Percentiles rank a stretch among this genome's conserved stretches.
Evolutionary conservation across 805 yeast genomes (phyloP).

Genomic region (Candida multigemmis): DNA sequence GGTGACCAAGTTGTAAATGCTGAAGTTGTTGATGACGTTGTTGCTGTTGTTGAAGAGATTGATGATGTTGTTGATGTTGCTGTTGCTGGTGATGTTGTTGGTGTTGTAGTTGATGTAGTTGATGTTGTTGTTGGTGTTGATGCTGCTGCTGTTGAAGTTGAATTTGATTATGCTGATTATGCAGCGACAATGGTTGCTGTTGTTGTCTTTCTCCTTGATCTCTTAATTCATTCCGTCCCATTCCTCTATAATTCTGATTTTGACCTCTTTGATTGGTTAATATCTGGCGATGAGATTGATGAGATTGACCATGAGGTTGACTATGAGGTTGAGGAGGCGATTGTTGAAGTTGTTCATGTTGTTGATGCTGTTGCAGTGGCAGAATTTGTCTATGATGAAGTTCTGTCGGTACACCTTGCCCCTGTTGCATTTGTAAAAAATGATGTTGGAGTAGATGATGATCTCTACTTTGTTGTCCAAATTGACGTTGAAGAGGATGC

Average conservation of each 20-base stretch:
- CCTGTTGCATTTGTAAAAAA: slow-evolving; percentile 4
- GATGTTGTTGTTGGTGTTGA: slow-evolving; percentile 4
- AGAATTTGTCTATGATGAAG: slow-evolving; percentile 1
- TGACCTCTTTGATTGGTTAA: slow-evolving; percentile 4
- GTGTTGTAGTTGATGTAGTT: slow-evolving; percentile 4
- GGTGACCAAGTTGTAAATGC: slow-evolving; percentile 1
- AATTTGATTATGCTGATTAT: slow-evolving; percentile 5
- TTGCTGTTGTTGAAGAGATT: slow-evolving; percentile 4
- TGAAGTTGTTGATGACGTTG: slow-evolving; percentile 2
- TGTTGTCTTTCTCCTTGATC: slow-evolving; percentile 1
- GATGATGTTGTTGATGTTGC: slow-evolving; percentile 6
- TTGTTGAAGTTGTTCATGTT: slow-evolving; percentile 4
- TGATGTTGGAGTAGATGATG: slow-evolving; percentile 5
- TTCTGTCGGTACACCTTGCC: slow-evolving; percentile 3
- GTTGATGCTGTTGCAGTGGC: neutral
- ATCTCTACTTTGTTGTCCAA: slow-evolving; percentile 1
- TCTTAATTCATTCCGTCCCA: no score
- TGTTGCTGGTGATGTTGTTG: slow-evolving; percentile 4
- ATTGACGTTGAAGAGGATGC: neutral
- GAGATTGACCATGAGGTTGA: slow-evolving; percentile 3
- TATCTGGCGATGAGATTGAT: slow-evolving; percentile 3
- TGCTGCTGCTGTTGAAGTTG: slow-evolving; percentile 4
- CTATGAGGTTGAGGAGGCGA: slow-evolving; percentile 5
- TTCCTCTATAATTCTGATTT: slow-evolving; percentile 3
- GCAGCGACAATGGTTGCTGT: neutral